phyloP scores from a whole-genome alignment of 495 filamentous ascomycete genomes.

The Penicillium dipodomyicola region DNA sequence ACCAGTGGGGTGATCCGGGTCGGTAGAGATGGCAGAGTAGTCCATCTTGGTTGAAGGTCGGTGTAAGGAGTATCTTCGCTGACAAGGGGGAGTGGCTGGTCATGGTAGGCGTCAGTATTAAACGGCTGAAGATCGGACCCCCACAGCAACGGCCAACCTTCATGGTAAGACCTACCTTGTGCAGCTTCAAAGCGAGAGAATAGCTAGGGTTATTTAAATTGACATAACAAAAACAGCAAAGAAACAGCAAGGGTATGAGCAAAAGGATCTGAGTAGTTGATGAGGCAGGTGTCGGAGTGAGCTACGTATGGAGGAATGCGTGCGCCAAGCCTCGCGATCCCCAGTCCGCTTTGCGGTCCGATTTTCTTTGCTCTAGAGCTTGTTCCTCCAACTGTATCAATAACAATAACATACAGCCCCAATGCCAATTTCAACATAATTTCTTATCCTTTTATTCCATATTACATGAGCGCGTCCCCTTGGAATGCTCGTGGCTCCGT shows the following conservation, averaged over 20 bases:
- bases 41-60: conserved; percentile 58
- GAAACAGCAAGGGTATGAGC: conserved; percentile 3
- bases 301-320: conserved; percentile 22
- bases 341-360: conserved; percentile 15
- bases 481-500: conserved; percentile 38
- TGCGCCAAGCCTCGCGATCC: conserved; percentile 23
- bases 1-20: conserved; percentile 67
- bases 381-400: conserved; percentile 2
- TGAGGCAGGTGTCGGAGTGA: conserved; percentile 9
- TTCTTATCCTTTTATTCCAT: conserved; percentile 5
- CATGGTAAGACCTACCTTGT: conserved; percentile 17
- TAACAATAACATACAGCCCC: not conserved
- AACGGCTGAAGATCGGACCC: conserved; percentile 24
- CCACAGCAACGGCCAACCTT: conserved; percentile 25
- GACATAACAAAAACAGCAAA: conserved; percentile 12
- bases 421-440: conserved; percentile 19
- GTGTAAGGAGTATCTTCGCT: conserved; percentile 26
- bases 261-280: conserved; percentile 1
- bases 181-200: conserved; percentile 7
- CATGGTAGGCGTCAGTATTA: conserved; percentile 30
- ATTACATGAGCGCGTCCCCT: conserved; percentile 15
- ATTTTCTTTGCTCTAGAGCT: conserved; percentile 12
- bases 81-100: conserved; percentile 25
- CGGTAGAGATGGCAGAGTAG: conserved; percentile 73
- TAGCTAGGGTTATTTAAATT: conserved; percentile 5